Percentiles rank a stretch among this genome's conserved stretches.
Evolutionary conservation across 371 early-diverging fungal species (phyloP).

Genomic region (Mucor velutinosus): DNA sequence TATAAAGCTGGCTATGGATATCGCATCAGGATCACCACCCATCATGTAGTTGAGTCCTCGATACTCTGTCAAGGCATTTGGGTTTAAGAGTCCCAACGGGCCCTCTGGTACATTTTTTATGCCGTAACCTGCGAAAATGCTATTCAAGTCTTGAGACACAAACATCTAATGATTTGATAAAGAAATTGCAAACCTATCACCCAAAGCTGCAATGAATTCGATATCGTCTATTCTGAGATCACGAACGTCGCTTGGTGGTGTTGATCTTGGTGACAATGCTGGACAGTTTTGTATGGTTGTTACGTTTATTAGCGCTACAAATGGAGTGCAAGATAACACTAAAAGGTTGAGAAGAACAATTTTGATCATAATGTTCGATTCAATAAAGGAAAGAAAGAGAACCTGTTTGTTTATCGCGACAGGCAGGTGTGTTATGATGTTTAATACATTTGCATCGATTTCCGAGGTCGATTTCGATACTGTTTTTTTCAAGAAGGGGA

Average conservation of each 20-base stretch:
- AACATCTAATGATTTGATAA: background rate
- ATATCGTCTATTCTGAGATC: conserved; percentile 36
- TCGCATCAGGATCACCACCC: conserved; percentile 31
- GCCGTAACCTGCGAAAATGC: conserved; percentile 28
- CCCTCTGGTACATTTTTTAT: conserved; percentile 11
- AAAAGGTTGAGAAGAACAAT: too few species aligned
- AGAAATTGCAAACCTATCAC: conserved; percentile 24
- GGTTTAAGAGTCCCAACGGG: conserved; percentile 4
- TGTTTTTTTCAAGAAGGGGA: too few species aligned
- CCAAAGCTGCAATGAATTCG: conserved; percentile 25
- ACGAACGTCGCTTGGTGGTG: conserved; percentile 18
- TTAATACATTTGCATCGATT: too few species aligned
- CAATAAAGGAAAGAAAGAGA: too few species aligned
- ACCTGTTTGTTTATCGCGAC: too few species aligned
- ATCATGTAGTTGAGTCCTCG: conserved; percentile 38
- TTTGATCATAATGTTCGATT: too few species aligned
- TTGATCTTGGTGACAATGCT: conserved; percentile 10
- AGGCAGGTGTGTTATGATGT: too few species aligned
- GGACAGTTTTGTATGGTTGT: conserved; percentile 20
- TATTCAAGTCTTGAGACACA: background rate
- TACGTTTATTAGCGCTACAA: conserved; percentile 4
- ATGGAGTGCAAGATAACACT: background rate
- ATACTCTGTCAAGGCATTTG: conserved; percentile 14
- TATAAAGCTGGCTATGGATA: conserved; percentile 32
- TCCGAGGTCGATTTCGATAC: too few species aligned